These are phyloP conservation scores for Calonectria multiphialidica DNA, from an alignment of 2,329 filamentous ascomycete species.

Conservation along the genomic window DNA sequence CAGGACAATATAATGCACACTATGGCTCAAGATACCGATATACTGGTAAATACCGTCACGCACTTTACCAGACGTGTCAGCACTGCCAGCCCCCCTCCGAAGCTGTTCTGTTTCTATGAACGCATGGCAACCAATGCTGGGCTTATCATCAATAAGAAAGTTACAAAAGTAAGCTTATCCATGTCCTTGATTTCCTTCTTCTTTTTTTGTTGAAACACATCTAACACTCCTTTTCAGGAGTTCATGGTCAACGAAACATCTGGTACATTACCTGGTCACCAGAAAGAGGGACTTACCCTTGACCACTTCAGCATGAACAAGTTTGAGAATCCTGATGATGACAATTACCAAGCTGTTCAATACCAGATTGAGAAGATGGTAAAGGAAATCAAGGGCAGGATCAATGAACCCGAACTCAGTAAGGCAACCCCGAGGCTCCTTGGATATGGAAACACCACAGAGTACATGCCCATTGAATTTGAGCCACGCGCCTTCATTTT, in stretches of 20 bases:
- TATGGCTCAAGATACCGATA: slow-evolving; percentile 17
- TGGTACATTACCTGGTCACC: background rate
- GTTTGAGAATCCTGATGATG: slow-evolving; percentile 8
- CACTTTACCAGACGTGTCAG: slow-evolving; percentile 6
- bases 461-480: background rate
- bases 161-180: background rate
- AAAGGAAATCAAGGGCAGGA: background rate
- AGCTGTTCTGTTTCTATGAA: slow-evolving; percentile 22
- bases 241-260: slow-evolving; percentile 13
- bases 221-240: background rate
- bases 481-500: background rate
- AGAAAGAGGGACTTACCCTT: slow-evolving; percentile 12
- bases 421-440: background rate
- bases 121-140: slow-evolving; percentile 9
- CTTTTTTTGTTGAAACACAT: no score
- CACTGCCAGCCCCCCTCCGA: background rate
- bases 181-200: rapidly evolving
- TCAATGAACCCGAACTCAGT: background rate
- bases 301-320: slow-evolving; percentile 28
- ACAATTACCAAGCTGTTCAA: background rate
- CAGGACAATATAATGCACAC: slow-evolving; percentile 8
- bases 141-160: background rate
- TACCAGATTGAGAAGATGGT: background rate
- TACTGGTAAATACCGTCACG: background rate
- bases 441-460: background rate